Evolutionary conservation across 2,329 filamentous ascomycete species (phyloP), one percentile per base, ranked within the genome.

Genomic region (Orbilia javanica): DNA sequence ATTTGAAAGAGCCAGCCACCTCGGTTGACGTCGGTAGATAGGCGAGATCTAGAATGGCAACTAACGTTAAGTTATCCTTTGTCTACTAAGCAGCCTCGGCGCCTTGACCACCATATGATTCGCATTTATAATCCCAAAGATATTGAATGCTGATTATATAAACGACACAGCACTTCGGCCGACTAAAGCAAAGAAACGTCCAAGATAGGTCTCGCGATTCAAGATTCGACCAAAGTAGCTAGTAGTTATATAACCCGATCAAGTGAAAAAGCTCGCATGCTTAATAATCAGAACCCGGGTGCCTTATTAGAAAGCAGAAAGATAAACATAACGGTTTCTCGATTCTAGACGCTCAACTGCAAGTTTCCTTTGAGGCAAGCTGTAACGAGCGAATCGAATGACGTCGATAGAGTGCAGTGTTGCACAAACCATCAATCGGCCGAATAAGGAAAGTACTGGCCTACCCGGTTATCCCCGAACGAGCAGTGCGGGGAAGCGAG

Each of bases 401-500:
- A 60, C 55, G 55, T 60, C 55, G 55, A 60, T 11, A 25, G 1
- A 25, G 55, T 22, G 20, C 34, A 39, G 27, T 60, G 55, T 60
- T 27, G 55, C 55, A 60, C 55, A 60, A 60, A 31, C 55, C 15
- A 42, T 60, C 3, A 25, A 27, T 29, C 34, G 55, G 25, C 55
- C 55, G 55, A 60, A 60, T 42, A 10, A n/a, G 55, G 55, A 42
- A 60, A 22, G 18, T 36, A 6, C 10, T 22, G n/a, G 34, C 2
- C n/a, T 18, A 57, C 29, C 42, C 55, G 55, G 39, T 62, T 62
- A 62, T 48, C 50, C 36, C 64, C 46, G 55, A 39, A 20, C 2
- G 1, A 42, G 22, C 50, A 27, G 34, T 60, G 34, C 55, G 55
- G 55, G 55, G 53, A 60, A 60, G 44, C 36, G 7, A 27, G 4